Conservation (phyloP, 371 early-diverging fungal species). For the Rhizomucor miehei region DNA sequence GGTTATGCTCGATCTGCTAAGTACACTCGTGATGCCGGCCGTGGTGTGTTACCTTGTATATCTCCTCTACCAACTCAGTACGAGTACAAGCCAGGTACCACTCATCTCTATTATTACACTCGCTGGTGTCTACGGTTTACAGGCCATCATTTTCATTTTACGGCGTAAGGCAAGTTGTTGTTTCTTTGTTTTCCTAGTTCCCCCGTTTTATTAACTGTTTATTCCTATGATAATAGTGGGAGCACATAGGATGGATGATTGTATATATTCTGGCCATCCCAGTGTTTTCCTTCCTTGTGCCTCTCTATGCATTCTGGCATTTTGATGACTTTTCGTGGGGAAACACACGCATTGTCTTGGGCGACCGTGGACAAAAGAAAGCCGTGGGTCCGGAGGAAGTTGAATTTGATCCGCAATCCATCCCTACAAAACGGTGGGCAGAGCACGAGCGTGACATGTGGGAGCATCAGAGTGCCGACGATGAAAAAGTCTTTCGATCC, state of each 20-base stretch:
- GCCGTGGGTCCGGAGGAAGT: slow-evolving; percentile 54
- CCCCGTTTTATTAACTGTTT: slow-evolving; percentile 72
- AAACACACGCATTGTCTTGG: slow-evolving; percentile 87
- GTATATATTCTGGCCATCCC: slow-evolving; percentile 73
- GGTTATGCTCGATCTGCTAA: slow-evolving; percentile 87
- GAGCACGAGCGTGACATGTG: slow-evolving; percentile 86
- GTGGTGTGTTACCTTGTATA: slow-evolving; percentile 85
- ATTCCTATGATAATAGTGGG: too few relatives aligned
- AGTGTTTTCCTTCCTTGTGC: slow-evolving; percentile 62
- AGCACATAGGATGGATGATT: slow-evolving; percentile 86
- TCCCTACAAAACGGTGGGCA: slow-evolving; percentile 86
- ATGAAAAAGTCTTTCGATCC: too few relatives aligned
- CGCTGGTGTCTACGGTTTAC: slow-evolving; percentile 82
- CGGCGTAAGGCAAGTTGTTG: slow-evolving; percentile 83
- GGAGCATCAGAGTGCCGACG: slow-evolving; percentile 3
- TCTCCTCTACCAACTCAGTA: slow-evolving; percentile 61
- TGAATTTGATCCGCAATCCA: slow-evolving; percentile 84
- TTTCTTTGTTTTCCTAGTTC: slow-evolving; percentile 67
- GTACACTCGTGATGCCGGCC: slow-evolving; percentile 92
- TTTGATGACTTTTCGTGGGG: slow-evolving; percentile 93
- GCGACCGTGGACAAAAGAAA: slow-evolving; percentile 67
- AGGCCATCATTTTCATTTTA: slow-evolving; percentile 85
- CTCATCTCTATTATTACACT: slow-evolving; percentile 67
- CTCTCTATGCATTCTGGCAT: slow-evolving; percentile 87
- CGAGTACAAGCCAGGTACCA: slow-evolving; percentile 55